phyloP scores from a whole-genome alignment of 2,329 filamentous ascomycete species.

The Alternaria ethzedia region DNA sequence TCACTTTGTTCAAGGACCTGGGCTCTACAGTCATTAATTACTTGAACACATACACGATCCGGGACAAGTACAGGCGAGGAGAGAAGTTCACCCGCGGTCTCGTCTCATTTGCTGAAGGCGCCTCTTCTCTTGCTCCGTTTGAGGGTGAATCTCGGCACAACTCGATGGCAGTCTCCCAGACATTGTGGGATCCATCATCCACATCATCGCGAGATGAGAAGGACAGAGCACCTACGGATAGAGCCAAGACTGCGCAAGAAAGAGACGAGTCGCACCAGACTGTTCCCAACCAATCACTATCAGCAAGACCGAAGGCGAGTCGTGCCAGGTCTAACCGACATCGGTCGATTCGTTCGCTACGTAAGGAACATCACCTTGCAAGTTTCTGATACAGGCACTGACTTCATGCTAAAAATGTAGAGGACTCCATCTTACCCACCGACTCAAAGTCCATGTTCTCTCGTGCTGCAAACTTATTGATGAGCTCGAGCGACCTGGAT shows the following conservation, averaged over 20 bases:
- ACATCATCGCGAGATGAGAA: no score
- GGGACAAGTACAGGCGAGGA: conserved; percentile 31
- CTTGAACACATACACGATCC: conserved; percentile 34
- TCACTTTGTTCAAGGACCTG: conserved; percentile 29
- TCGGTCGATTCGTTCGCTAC: conserved; percentile 25
- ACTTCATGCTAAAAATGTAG: neutral
- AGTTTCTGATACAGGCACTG: neutral
- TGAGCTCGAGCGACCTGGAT: conserved; percentile 40
- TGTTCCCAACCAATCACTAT: neutral
- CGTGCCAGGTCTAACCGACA: conserved; percentile 17
- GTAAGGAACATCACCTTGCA: neutral
- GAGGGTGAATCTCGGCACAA: conserved; percentile 1
- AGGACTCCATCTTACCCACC: conserved; percentile 37
- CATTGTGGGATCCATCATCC: no score
- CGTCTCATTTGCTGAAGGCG: conserved; percentile 39
- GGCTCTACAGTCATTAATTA: conserved; percentile 34
- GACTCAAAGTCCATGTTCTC: conserved; percentile 43
- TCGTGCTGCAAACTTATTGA: conserved; percentile 42
- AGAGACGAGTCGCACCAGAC: neutral
- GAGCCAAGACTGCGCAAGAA: neutral
- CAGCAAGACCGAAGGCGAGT: neutral
- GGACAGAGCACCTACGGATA: no score
- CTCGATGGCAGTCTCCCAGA: neutral
- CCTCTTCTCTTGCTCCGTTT: conserved; percentile 26
- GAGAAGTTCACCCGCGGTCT: conserved; percentile 42